Evolutionary conservation across 768 basidiomycete species (phyloP).

Genomic region (Boletus edulis): DNA sequence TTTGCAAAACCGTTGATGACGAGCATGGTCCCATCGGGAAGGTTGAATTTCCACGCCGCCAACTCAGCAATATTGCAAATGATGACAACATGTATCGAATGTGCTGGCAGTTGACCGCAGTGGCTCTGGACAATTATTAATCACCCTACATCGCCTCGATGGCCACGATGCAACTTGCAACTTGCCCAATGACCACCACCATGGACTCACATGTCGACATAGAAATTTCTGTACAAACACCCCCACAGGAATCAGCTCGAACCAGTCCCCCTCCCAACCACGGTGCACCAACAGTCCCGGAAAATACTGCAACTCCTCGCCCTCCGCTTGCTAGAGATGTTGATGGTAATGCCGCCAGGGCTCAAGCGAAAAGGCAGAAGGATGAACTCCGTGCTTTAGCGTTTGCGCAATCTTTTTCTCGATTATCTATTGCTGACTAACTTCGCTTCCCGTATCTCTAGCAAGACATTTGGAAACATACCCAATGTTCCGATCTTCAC

Average conservation of each 20-base stretch:
- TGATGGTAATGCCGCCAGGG: background rate
- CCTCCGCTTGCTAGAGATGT: background rate
- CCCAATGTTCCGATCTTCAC: slow-evolving; percentile 23
- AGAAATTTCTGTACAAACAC: background rate
- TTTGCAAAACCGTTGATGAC: too few relatives aligned
- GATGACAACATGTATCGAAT: too few relatives aligned
- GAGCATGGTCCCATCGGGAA: too few relatives aligned
- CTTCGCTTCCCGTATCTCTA: background rate
- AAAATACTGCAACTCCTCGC: background rate
- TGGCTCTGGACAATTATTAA: background rate
- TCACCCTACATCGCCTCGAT: background rate
- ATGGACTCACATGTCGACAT: background rate
- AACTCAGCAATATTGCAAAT: too few relatives aligned
- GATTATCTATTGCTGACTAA: background rate
- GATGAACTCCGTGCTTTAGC: background rate
- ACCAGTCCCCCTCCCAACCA: background rate
- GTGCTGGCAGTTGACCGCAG: too few relatives aligned
- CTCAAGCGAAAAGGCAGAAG: background rate
- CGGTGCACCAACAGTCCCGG: background rate
- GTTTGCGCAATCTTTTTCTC: background rate
- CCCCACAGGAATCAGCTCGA: background rate
- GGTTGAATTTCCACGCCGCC: too few relatives aligned
- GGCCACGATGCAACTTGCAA: background rate
- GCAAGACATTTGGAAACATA: slow-evolving; percentile 25
- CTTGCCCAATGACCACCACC: slow-evolving; percentile 18